Conservation (phyloP, 257 asterid species). For the Coffea eugenioides region DNA sequence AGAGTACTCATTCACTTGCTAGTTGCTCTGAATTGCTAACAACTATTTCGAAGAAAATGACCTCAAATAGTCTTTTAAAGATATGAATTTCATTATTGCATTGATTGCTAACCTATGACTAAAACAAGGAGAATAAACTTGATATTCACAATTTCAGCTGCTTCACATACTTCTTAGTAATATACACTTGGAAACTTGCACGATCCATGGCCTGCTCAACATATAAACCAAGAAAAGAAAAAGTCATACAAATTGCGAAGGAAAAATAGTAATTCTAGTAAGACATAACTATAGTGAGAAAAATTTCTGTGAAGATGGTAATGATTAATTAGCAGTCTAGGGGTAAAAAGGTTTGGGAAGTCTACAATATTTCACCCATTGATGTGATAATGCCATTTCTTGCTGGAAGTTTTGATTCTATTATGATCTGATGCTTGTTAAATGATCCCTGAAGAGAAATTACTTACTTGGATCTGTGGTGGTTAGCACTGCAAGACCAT, state of each 20-base stretch:
- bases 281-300: background rate
- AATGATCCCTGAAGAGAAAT: background rate
- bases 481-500: constrained; percentile 34
- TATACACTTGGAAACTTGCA: constrained; percentile 56
- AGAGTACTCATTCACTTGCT: background rate
- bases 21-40: background rate
- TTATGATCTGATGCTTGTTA: too few relatives aligned
- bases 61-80: background rate
- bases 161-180: constrained; percentile 23
- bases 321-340: too few relatives aligned
- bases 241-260: background rate
- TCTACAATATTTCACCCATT: too few relatives aligned
- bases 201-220: constrained; percentile 50
- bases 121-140: background rate
- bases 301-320: too few relatives aligned
- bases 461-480: constrained; percentile 37
- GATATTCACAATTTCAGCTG: background rate
- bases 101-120: background rate
- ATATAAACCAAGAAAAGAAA: background rate
- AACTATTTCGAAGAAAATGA: background rate
- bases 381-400: background rate
- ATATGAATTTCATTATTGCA: constrained; percentile 9
- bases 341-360: too few relatives aligned
- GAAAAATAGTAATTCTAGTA: background rate
- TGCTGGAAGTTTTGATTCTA: background rate